phyloP scores from a whole-genome alignment of 2,329 filamentous ascomycete genomes.

The Fusarium pseudoanthophilum region DNA sequence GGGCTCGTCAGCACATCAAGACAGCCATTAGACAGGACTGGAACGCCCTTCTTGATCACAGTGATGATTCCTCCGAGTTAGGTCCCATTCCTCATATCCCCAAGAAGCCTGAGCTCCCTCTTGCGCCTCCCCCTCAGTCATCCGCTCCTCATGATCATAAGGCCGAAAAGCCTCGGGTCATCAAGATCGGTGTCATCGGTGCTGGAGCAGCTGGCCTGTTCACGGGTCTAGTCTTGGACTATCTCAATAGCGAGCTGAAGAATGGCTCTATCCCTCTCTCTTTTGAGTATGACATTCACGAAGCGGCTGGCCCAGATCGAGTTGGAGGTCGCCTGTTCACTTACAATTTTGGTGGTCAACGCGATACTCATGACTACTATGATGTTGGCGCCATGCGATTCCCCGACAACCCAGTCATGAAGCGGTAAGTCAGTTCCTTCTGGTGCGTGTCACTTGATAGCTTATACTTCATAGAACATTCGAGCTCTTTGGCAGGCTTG shows the following conservation, averaged over 20 bases:
- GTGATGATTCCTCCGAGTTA: not conserved
- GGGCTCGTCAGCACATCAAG: slow-evolving; percentile 1
- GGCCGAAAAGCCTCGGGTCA: not conserved
- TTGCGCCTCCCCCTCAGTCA: not conserved
- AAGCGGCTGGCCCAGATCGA: not conserved
- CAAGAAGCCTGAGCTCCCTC: not conserved
- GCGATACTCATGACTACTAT: slow-evolving; percentile 22
- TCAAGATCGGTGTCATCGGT: slow-evolving; percentile 13
- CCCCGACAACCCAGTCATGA: slow-evolving; percentile 20
- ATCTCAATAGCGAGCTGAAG: not conserved
- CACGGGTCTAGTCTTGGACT: slow-evolving; percentile 10
- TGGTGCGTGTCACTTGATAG: accelerated
- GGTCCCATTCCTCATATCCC: not conserved
- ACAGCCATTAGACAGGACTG: slow-evolving; percentile 2
- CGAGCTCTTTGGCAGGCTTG: not conserved
- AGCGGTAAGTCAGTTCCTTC: not conserved
- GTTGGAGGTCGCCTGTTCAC: slow-evolving; percentile 28
- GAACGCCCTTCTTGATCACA: not conserved
- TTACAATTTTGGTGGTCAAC: slow-evolving; percentile 11
- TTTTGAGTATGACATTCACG: slow-evolving; percentile 19
- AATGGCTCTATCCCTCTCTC: not conserved
- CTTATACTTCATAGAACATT: not conserved
- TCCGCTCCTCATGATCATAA: not conserved
- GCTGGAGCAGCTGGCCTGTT: slow-evolving; percentile 25
- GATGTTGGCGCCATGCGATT: slow-evolving; percentile 29